Evolutionary conservation across 2,329 filamentous ascomycete species (phyloP).

Genomic region (Lasiodiplodia sp.): DNA sequence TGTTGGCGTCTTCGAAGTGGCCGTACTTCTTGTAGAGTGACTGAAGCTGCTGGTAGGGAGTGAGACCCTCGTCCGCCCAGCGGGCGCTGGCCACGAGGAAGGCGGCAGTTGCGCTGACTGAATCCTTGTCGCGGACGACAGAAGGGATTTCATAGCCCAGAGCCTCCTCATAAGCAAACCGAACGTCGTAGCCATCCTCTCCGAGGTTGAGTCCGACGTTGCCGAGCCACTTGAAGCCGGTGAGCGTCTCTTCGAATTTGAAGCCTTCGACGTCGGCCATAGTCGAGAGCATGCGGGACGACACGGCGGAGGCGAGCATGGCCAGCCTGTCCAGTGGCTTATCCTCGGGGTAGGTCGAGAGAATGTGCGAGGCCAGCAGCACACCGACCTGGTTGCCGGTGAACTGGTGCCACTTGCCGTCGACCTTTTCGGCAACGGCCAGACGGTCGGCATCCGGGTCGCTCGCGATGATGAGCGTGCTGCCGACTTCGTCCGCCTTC

Average conservation of each 20-base stretch:
- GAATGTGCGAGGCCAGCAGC: slow-evolving; percentile 64
- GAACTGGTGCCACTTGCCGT: slow-evolving; percentile 65
- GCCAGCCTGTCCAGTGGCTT: slow-evolving; percentile 53
- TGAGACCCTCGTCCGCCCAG: slow-evolving; percentile 62
- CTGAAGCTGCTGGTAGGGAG: slow-evolving; percentile 64
- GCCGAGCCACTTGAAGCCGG: slow-evolving; percentile 73
- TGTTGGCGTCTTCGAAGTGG: slow-evolving; percentile 69
- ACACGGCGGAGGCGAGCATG: slow-evolving; percentile 70
- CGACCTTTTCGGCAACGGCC: slow-evolving; percentile 65
- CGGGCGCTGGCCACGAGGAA: slow-evolving; percentile 63
- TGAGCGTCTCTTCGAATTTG: slow-evolving; percentile 67
- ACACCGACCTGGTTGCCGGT: slow-evolving; percentile 72
- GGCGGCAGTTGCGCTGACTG: slow-evolving; percentile 65
- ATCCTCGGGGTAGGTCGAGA: slow-evolving; percentile 54
- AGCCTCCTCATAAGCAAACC: slow-evolving; percentile 70
- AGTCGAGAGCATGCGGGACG: slow-evolving; percentile 66
- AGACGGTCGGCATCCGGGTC: slow-evolving; percentile 72
- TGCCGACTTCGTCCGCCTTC: slow-evolving; percentile 57
- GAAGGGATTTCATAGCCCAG: slow-evolving; percentile 71
- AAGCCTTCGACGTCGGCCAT: slow-evolving; percentile 64
- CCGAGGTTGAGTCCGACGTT: slow-evolving; percentile 64
- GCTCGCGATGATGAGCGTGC: slow-evolving; percentile 65
- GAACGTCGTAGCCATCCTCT: slow-evolving; percentile 56
- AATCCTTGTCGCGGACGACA: slow-evolving; percentile 71
- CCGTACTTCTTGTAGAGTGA: slow-evolving; percentile 65